A percentile compares a stretch with the other conserved stretches of the same genome.
Evolutionary conservation across 2,329 filamentous ascomycete species (phyloP).

Genomic region (Verticillium klebahnii): DNA sequence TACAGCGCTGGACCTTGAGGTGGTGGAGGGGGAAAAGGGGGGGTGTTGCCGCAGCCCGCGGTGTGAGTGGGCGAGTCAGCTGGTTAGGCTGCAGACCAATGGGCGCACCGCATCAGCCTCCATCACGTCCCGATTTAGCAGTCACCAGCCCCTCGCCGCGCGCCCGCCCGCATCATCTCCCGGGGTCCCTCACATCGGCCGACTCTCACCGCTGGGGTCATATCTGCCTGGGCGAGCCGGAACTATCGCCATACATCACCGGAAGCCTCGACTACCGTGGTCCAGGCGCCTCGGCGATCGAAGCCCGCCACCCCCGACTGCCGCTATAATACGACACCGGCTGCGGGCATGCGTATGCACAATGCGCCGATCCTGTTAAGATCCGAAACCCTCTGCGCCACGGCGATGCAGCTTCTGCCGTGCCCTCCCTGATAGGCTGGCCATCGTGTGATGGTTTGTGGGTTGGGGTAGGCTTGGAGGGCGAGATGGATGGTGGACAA

Average conservation of each 20-base stretch:
- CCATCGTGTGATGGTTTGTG: slow-evolving; percentile 5
- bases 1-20: no score
- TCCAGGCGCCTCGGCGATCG: not conserved
- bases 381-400: not conserved
- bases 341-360: not conserved
- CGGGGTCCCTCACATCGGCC: not conserved
- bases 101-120: not conserved
- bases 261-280: not conserved
- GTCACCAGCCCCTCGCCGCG: not conserved
- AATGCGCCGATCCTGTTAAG: not conserved
- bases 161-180: not conserved
- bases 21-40: not conserved
- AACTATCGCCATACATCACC: no score
- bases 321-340: not conserved
- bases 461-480: slow-evolving; percentile 11
- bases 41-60: not conserved
- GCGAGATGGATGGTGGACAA: not conserved
- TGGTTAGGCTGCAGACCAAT: not conserved
- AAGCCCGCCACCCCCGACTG: not conserved
- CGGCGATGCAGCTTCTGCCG: not conserved
- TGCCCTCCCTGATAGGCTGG: slow-evolving; percentile 2
- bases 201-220: not conserved
- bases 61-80: slow-evolving; percentile 5
- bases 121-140: slow-evolving; percentile 2
- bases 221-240: not conserved